A percentile compares a stretch with the other conserved stretches of the same genome.
Conservation (phyloP, 140 eudicot genomes). For the Flaveria floridana region DNA sequence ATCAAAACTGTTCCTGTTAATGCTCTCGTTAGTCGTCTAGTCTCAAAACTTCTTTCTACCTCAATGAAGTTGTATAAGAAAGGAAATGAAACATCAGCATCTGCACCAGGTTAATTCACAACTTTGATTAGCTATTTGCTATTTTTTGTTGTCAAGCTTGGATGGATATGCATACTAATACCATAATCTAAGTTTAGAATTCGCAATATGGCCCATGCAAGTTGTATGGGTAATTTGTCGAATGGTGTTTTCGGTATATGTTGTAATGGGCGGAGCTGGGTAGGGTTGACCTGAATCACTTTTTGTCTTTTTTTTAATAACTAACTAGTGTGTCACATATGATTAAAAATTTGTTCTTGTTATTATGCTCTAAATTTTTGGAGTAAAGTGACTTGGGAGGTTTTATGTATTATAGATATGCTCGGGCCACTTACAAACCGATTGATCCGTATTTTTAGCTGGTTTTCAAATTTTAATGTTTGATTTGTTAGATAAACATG, state of each 20-base stretch:
- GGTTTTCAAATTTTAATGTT: not conserved
- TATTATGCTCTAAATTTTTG: not conserved
- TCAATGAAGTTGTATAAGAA: slow-evolving; percentile 48
- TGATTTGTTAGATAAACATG: not conserved
- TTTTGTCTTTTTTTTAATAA: too few relatives aligned
- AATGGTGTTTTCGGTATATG: not conserved
- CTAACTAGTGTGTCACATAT: not conserved
- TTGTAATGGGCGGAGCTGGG: not conserved
- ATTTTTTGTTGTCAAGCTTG: slow-evolving; percentile 21
- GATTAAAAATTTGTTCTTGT: not conserved
- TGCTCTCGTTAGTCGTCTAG: slow-evolving; percentile 40
- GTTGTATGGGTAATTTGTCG: not conserved
- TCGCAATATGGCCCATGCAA: not conserved
- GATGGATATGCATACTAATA: slow-evolving; percentile 1
- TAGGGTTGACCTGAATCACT: not conserved
- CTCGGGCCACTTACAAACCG: not conserved
- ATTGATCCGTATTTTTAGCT: not conserved
- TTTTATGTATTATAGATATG: not conserved
- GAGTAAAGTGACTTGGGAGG: not conserved
- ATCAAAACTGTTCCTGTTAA: slow-evolving; percentile 57
- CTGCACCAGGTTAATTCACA: slow-evolving; percentile 50
- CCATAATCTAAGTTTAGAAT: not conserved
- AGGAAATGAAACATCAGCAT: slow-evolving; percentile 38
- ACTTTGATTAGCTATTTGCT: slow-evolving; percentile 17
- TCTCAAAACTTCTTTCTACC: slow-evolving; percentile 55